Conservation (phyloP, 75 land plant genomes). For the Sequoia sempervirens region DNA sequence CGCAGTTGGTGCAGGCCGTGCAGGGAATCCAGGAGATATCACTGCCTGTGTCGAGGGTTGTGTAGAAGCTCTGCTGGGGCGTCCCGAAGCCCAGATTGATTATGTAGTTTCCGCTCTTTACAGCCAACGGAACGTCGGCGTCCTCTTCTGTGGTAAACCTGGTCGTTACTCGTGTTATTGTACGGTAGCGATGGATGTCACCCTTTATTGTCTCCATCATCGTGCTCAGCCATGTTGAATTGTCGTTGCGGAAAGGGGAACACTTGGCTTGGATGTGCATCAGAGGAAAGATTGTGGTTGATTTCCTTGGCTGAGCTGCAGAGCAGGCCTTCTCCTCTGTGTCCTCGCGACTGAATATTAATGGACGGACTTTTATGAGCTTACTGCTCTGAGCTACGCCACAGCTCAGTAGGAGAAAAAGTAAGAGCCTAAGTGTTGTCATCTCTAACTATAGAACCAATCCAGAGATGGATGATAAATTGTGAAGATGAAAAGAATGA, state of each 20-base stretch:
- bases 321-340: neutral
- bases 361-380: no score
- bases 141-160: neutral
- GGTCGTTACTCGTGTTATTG: neutral
- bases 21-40: slow-evolving; percentile 20
- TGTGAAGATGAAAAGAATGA: no score
- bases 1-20: neutral
- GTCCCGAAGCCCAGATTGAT: slow-evolving; percentile 9
- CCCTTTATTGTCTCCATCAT: neutral
- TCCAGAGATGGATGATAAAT: no score
- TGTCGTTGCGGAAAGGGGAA: neutral
- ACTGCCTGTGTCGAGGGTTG: slow-evolving; percentile 14
- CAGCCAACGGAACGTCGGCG: neutral
- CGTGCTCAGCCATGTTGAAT: neutral
- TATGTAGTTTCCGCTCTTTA: neutral
- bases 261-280: neutral
- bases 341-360: neutral
- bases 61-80: slow-evolving; percentile 8
- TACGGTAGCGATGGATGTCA: neutral
- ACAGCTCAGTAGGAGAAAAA: no score
- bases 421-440: no score
- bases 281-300: neutral
- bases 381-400: no score
- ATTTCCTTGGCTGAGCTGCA: no score
- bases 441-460: no score